Percentiles rank a stretch among this genome's conserved stretches.
phyloP scores from a whole-genome alignment of 202 grass and related monocot species.

The Carex sylvatica region DNA sequence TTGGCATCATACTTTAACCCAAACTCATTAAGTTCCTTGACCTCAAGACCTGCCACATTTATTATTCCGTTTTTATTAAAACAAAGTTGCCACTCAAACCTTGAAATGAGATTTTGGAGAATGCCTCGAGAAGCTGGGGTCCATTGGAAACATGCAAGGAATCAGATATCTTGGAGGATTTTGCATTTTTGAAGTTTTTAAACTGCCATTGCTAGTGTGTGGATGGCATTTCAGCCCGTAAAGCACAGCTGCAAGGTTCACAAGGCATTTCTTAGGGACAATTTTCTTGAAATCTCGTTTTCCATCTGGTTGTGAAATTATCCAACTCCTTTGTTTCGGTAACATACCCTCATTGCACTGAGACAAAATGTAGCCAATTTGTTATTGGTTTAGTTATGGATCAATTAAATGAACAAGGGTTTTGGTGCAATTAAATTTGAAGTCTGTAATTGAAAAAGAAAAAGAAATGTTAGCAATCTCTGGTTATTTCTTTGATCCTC shows the following conservation, averaged over 20 bases:
- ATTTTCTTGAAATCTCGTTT: constrained; percentile 30
- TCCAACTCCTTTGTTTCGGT: constrained; percentile 11
- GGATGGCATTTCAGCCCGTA: too few relatives aligned
- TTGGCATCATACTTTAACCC: too few relatives aligned
- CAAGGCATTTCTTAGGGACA: constrained; percentile 7
- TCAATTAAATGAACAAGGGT: too few relatives aligned
- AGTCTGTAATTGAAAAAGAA: too few relatives aligned
- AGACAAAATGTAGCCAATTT: neutral
- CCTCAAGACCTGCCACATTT: constrained; percentile 28
- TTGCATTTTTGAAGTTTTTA: neutral
- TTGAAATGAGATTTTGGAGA: constrained; percentile 35
- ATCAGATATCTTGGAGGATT: neutral
- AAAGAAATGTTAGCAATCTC: too few relatives aligned
- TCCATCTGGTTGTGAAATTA: constrained; percentile 52
- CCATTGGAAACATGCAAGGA: constrained; percentile 22
- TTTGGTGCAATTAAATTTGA: too few relatives aligned
- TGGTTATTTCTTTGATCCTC: too few relatives aligned
- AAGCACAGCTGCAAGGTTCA: too few relatives aligned
- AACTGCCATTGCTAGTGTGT: constrained; percentile 30
- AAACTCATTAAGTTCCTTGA: too few relatives aligned
- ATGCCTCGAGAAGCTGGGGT: constrained; percentile 33
- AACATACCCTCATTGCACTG: constrained; percentile 43
- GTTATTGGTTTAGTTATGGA: too few relatives aligned
- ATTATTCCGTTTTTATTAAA: constrained; percentile 33
- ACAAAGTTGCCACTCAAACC: constrained; percentile 47